Evolutionary conservation across 148 eudicot genomes (phyloP).

Genomic region (Chenopodium quinoa): DNA sequence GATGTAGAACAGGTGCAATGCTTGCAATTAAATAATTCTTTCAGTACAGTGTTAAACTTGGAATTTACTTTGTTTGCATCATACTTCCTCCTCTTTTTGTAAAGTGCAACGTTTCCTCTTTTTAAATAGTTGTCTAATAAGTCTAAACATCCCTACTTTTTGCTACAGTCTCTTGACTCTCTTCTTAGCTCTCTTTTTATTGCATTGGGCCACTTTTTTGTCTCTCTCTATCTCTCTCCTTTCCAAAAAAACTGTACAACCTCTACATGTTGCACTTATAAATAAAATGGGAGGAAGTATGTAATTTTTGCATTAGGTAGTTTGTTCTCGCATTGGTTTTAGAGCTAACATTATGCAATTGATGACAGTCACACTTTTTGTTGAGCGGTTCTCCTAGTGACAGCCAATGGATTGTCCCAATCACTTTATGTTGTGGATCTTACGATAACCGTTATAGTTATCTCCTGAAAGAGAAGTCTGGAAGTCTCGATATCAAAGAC

Average conservation of each 20-base stretch:
- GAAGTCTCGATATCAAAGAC: constrained; percentile 51
- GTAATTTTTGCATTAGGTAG: neutral
- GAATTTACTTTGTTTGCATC: neutral
- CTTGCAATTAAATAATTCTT: constrained; percentile 2
- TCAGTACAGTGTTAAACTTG: neutral
- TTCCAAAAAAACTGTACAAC: too few species aligned
- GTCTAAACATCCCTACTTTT: too few species aligned
- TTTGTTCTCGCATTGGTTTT: neutral
- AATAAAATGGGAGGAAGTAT: neutral
- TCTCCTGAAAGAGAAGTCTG: constrained; percentile 63
- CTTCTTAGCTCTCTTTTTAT: too few species aligned
- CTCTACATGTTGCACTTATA: too few species aligned
- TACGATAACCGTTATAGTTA: constrained; percentile 64
- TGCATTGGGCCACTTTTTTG: too few species aligned
- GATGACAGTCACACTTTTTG: constrained; percentile 70
- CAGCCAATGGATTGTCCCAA: constrained; percentile 92
- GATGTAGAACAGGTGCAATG: constrained; percentile 75
- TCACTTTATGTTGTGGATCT: constrained; percentile 75
- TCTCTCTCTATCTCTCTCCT: too few species aligned
- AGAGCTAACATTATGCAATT: constrained; percentile 16
- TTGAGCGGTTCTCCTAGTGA: constrained; percentile 68
- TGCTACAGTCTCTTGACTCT: too few species aligned
- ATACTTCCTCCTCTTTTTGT: too few species aligned
- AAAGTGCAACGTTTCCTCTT: too few species aligned
- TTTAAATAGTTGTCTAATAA: too few species aligned